Base-by-base conservation (phyloP, 257 asterid species). In the Avicennia marina region DNA sequence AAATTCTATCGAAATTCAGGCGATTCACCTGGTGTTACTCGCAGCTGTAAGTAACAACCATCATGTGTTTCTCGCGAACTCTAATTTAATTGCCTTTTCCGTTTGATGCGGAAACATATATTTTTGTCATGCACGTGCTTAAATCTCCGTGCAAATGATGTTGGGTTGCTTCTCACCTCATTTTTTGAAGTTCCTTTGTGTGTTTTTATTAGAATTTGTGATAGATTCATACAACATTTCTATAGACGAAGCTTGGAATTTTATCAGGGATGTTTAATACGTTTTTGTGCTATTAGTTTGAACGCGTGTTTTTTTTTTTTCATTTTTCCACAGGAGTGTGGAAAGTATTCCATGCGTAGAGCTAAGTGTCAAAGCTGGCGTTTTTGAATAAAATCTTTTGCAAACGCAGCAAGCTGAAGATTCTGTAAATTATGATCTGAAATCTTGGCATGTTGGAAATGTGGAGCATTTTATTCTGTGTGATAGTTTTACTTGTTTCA, bases 71-170 rank as follows among this genome's bases (percentile, higher is more conserved):
- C n/a, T 22, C 20, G 22, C 15, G 0, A 54, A 44, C 34, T 21
- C 52, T 41, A 42, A 10, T 2, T 48, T 9, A n/a, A 3, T 2
- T 18, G 6, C 6, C 11, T 43, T 12, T 17, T 18, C 17, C 20
- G 24, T n/a, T 48, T 41, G 22, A 48, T 62, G 18, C 36, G 17
- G 56, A 49, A 32, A 7, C 32, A 8, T 36, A 21, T 31, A 45
- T 5, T 25, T 16, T 58, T 44, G 36, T 58, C 54, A 11, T 69
- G 66, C 75, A 57, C 15, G 62, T 50, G 38, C 57, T 51, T 50
- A 29, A 57, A 43, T 53, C 47, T 15, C 36, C 52, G 24, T 21
- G 21, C 53, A 56, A 43, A 6, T 15, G 36, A 32, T 58, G 58
- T 19, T 58, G 63, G 24, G 45, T 50, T 57, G 53, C 34, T 18